Percentiles rank a stretch among this genome's conserved stretches.
These are phyloP conservation scores for Scutellaria galericulata DNA, from an alignment of 257 asterid species.

Conservation along the genomic window DNA sequence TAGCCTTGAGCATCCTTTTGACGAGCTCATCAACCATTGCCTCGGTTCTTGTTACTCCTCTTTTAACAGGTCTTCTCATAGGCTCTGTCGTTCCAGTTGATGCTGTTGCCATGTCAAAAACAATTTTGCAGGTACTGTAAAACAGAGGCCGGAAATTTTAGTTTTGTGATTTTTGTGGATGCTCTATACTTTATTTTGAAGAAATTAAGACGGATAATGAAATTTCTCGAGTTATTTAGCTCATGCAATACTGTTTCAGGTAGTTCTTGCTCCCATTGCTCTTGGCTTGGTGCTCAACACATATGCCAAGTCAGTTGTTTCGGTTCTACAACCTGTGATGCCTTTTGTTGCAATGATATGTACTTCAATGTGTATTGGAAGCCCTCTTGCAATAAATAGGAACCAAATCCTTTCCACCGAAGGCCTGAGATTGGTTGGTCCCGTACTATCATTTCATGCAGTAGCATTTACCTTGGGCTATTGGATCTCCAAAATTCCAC, in stretches of 20 bases:
- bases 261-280: constrained; percentile 84
- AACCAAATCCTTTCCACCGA: constrained; percentile 81
- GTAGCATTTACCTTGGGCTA: constrained; percentile 87
- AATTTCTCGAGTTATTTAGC: neutral
- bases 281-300: constrained; percentile 85
- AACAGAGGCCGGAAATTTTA: neutral
- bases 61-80: constrained; percentile 86
- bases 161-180: neutral
- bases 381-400: constrained; percentile 94
- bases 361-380: constrained; percentile 94
- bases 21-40: constrained; percentile 93
- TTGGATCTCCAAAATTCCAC: constrained; percentile 77
- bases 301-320: constrained; percentile 84
- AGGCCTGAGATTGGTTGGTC: constrained; percentile 80
- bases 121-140: constrained; percentile 82
- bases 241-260: constrained; percentile 50
- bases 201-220: neutral
- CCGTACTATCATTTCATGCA: constrained; percentile 81
- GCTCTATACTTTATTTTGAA: constrained; percentile 3
- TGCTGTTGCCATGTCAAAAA: constrained; percentile 93
- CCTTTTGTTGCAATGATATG: constrained; percentile 94
- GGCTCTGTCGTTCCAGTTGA: constrained; percentile 98
- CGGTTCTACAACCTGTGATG: constrained; percentile 88
- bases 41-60: constrained; percentile 84
- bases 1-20: constrained; percentile 92